Evolutionary conservation across 2,329 filamentous ascomycete species (phyloP), one percentile per base, ranked within the genome.

Genomic region (Lasiodiplodia sp.): DNA sequence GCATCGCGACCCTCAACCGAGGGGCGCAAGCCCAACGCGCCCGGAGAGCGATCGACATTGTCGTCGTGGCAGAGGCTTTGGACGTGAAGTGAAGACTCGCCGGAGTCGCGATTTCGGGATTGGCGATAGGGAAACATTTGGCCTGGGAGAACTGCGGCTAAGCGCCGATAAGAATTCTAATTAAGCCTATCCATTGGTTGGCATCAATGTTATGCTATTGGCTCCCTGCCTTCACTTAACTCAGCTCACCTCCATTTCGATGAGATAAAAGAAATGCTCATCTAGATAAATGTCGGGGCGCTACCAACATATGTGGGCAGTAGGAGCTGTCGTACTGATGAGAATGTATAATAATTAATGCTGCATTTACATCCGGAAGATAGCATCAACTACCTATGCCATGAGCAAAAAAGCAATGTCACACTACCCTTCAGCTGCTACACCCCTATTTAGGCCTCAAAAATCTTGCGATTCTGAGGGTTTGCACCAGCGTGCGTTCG

Each of bases 21-120:
- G 83, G 82, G 69, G 81, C 81, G 76, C 84, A 82, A 70, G 80
- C 80, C 83, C 82, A 84, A 38, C 75, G 77, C 66, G 77, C 76
- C 72, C 75, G 74, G 21, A 66, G 66, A 68, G 66, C 66, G 34
- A 68, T 55, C 62, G 66, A 49, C 57, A 63, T 63, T 21, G 23
- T 31, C 11, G 56, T 10, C n/a, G 23, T 52, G 21, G 55, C n/a
- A 4, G 52, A 31, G 25, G 55, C 31, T 52, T 5, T 60, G n/a
- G 55, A 4, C 18, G 44, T 21, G 53, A 60, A 31, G 44, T 51
- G 28, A 37, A 21, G 53, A 18, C 7, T 12, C 10, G 52, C 7
- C 10, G 18, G 18, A n/a, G 64, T 31, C 49, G 52, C 37, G 38
- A 60, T 25, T 58, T 58, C 28, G 28, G 28, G 38, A 55, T 23